phyloP scores from a whole-genome alignment of 1,284 basidiomycete species.

The Ganoderma resinaceum region DNA sequence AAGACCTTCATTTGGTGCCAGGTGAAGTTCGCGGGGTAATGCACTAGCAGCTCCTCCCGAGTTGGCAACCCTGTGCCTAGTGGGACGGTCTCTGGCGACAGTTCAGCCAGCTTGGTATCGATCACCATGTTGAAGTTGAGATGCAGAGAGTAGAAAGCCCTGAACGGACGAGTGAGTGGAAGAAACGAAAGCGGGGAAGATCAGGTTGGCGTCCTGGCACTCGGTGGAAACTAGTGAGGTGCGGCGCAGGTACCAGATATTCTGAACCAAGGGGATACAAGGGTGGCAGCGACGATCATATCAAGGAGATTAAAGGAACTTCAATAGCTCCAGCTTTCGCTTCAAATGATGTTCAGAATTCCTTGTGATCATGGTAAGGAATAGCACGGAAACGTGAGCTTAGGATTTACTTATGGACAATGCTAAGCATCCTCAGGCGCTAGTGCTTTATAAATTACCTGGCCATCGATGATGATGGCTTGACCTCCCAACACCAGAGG shows the following conservation, averaged over 20 bases:
- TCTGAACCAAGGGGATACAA: background rate
- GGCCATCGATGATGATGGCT: no score
- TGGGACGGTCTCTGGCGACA: conserved; percentile 41
- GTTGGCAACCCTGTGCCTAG: conserved; percentile 69
- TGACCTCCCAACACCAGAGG: no score
- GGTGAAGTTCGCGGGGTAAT: conserved; percentile 79
- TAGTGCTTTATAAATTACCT: background rate
- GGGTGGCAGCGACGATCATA: background rate
- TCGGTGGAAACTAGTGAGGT: background rate
- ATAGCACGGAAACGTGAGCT: background rate
- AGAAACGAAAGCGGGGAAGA: background rate
- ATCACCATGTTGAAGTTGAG: conserved; percentile 16
- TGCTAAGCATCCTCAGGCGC: background rate
- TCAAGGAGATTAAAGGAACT: background rate
- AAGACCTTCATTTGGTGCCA: conserved; percentile 79
- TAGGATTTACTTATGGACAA: background rate
- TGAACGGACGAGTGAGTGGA: background rate
- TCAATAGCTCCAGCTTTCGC: background rate
- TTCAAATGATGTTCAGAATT: background rate
- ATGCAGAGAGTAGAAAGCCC: background rate
- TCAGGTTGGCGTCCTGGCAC: background rate
- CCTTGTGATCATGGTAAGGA: background rate
- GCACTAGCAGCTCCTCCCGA: conserved; percentile 63
- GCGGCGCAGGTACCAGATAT: background rate
- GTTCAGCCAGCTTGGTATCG: conserved; percentile 6